These are phyloP conservation scores for Aspergillus sp. DNA, from an alignment of 2,329 filamentous ascomycete species.

Conservation along the genomic window DNA sequence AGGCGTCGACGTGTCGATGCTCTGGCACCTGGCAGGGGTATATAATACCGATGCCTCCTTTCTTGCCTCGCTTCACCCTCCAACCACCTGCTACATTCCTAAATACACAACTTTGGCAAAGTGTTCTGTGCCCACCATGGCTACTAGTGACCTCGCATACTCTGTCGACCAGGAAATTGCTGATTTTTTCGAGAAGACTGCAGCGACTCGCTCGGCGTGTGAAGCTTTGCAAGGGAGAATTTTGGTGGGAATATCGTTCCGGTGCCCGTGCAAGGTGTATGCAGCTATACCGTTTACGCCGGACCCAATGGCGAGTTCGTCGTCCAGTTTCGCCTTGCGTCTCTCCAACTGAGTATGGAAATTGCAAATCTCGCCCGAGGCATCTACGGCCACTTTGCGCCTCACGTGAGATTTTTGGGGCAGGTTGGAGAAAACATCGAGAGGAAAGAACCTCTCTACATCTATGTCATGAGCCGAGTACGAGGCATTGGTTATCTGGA, in stretches of 20 bases:
- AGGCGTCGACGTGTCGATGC: too few species aligned
- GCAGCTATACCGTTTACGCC: constrained; percentile 44
- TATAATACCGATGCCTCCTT: too few species aligned
- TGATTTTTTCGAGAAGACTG: constrained; percentile 20
- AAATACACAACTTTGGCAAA: too few species aligned
- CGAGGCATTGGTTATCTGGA: constrained; percentile 38
- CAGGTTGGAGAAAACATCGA: constrained; percentile 25
- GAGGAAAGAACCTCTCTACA: constrained; percentile 33
- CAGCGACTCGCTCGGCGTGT: constrained; percentile 19
- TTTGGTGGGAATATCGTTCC: constrained; percentile 30
- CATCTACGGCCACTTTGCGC: constrained; percentile 34
- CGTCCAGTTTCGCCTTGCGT: constrained; percentile 41
- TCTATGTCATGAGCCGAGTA: constrained; percentile 38
- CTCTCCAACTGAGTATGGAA: constrained; percentile 33
- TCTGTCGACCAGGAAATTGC: constrained; percentile 19
- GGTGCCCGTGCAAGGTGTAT: constrained; percentile 38
- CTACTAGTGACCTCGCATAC: constrained; percentile 5
- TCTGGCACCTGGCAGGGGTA: too few species aligned
- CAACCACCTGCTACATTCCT: too few species aligned
- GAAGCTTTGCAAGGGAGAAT: constrained; percentile 27
- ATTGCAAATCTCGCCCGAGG: constrained; percentile 26
- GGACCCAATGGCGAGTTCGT: constrained; percentile 34
- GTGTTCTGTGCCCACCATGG: background rate
- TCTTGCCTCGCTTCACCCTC: too few species aligned
- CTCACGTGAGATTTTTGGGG: constrained; percentile 29